A percentile compares a stretch with the other conserved stretches of the same genome.
Conservation (phyloP, 306 rosid species). For the Lotus japonicus region DNA sequence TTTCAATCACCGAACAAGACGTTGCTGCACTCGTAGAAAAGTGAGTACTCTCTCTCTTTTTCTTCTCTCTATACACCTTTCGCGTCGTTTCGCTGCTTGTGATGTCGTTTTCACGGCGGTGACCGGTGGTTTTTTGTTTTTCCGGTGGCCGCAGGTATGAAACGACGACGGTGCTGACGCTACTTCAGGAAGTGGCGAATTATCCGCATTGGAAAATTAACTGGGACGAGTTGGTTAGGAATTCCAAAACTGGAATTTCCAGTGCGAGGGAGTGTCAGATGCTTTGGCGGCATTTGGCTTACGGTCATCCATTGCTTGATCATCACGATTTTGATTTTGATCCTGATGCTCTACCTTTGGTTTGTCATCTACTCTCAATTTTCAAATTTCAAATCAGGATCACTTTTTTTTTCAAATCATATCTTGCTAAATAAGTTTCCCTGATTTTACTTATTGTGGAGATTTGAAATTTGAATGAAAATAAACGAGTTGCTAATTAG, state of each 20-base stretch:
- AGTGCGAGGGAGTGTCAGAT: conserved; percentile 71
- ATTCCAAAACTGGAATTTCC: conserved; percentile 51
- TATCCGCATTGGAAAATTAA: conserved; percentile 38
- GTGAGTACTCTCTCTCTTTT: not conserved
- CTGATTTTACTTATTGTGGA: too few species aligned
- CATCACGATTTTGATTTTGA: conserved; percentile 25
- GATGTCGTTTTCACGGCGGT: too few species aligned
- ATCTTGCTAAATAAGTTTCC: too few species aligned
- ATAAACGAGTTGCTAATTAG: too few species aligned
- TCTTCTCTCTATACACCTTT: too few species aligned
- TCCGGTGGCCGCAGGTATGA: conserved; percentile 36
- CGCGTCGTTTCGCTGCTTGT: not conserved
- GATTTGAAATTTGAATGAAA: too few species aligned
- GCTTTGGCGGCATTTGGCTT: conserved; percentile 86
- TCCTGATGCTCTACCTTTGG: conserved; percentile 35
- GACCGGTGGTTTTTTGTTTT: too few species aligned
- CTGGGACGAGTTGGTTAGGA: conserved; percentile 58
- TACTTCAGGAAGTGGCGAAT: conserved; percentile 63
- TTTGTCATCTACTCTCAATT: not conserved
- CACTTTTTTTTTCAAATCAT: too few species aligned
- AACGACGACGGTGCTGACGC: conserved; percentile 34
- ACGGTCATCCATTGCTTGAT: conserved; percentile 38
- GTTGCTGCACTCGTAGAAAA: not conserved
- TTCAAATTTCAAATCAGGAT: too few species aligned
- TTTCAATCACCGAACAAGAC: not conserved